Conservation (phyloP, 768 basidiomycete genomes). For the Boletus barrowsii region DNA sequence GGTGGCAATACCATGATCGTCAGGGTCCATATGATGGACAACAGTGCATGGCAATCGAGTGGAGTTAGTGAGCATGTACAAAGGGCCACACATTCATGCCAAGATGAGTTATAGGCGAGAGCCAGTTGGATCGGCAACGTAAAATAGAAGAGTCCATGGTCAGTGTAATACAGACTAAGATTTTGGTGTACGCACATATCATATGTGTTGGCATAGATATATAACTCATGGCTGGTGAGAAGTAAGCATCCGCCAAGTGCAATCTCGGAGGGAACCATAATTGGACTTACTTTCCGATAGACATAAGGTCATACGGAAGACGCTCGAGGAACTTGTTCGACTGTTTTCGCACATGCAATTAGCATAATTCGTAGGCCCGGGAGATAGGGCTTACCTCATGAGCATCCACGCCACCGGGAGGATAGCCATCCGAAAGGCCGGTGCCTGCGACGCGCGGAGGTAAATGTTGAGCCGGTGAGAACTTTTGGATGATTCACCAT, state of each 20-base stretch:
- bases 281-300: conserved; percentile 76
- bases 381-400: conserved; percentile 51
- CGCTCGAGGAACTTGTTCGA: conserved; percentile 71
- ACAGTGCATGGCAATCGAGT: background rate
- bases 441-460: conserved; percentile 46
- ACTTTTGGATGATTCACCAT: conserved; percentile 38
- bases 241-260: background rate
- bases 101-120: background rate
- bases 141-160: background rate
- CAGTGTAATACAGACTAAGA: background rate
- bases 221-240: conserved; percentile 70
- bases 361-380: background rate
- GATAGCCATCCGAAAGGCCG: conserved; percentile 74
- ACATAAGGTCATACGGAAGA: conserved; percentile 77
- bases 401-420: conserved; percentile 65
- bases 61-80: background rate
- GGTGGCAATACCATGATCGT: conserved; percentile 6
- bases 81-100: background rate
- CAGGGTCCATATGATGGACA: conserved; percentile 1
- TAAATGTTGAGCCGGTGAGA: background rate
- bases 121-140: background rate
- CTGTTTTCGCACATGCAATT: conserved; percentile 32
- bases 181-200: conserved; percentile 50
- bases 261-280: background rate
- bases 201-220: conserved; percentile 60